These are phyloP conservation scores for Phaeosphaeriaceae sp. DNA, from an alignment of 2,329 filamentous ascomycete genomes.

Conservation along the genomic window DNA sequence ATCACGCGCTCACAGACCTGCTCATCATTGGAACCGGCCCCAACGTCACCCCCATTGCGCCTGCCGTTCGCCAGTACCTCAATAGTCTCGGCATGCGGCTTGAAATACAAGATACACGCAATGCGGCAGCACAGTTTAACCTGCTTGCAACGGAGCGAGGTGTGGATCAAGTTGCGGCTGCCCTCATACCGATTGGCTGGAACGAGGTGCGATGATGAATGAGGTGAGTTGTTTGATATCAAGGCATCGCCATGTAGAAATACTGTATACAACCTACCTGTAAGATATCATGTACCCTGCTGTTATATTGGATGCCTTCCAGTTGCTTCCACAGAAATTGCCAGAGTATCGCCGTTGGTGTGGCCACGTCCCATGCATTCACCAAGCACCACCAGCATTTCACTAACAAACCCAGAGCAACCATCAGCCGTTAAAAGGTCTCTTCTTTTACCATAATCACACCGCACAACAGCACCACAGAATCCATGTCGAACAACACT, in stretches of 20 bases:
- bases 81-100: conserved; percentile 81
- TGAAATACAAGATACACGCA: conserved; percentile 89
- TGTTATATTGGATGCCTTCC: too few species aligned
- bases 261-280: neutral
- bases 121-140: conserved; percentile 94
- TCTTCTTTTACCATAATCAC: too few species aligned
- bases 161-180: conserved; percentile 82
- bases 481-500: neutral
- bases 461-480: too few species aligned
- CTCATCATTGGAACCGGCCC: conserved; percentile 87
- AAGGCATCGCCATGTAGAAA: neutral
- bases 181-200: conserved; percentile 87
- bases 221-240: conserved; percentile 1
- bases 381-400: too few species aligned
- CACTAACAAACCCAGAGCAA: neutral
- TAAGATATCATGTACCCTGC: conserved; percentile 18
- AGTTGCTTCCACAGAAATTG: too few species aligned
- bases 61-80: conserved; percentile 73
- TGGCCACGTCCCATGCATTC: neutral
- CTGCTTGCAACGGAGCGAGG: conserved; percentile 92
- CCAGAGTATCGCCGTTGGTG: too few species aligned
- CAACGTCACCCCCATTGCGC: conserved; percentile 76
- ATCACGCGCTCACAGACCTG: conserved; percentile 66
- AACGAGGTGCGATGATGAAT: conserved; percentile 55
- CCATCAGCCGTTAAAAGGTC: neutral